These are phyloP conservation scores for Penicillium sp. DNA, from an alignment of 2,329 filamentous ascomycete species.

Conservation along the genomic window DNA sequence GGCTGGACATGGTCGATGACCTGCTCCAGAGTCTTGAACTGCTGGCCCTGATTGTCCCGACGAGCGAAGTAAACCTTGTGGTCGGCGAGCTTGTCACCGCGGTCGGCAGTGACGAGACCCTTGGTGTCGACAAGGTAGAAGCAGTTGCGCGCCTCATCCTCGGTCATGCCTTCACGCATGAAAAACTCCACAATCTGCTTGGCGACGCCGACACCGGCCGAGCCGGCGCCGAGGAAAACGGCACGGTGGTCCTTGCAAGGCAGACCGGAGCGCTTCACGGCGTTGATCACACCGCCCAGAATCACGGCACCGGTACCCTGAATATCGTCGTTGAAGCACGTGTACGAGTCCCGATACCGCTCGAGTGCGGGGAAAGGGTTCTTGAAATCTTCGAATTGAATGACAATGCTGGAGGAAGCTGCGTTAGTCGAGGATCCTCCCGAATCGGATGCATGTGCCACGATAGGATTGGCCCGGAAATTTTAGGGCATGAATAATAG, in stretches of 20 bases:
- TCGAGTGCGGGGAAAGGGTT: conserved; percentile 92
- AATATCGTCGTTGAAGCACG: conserved; percentile 98
- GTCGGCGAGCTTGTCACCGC: conserved; percentile 86
- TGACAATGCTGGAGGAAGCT: conserved; percentile 52
- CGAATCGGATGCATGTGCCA: background rate
- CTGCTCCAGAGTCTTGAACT: conserved; percentile 73
- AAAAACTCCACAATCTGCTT: conserved; percentile 98
- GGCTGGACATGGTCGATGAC: conserved; percentile 94
- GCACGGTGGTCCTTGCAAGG: conserved; percentile 85
- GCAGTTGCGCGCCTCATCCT: conserved; percentile 79
- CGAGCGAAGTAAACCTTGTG: conserved; percentile 70
- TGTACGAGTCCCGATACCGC: conserved; percentile 80
- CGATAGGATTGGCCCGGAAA: background rate
- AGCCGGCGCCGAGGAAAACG: conserved; percentile 93
- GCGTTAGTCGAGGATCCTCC: conserved; percentile 16
- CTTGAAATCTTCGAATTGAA: conserved; percentile 98
- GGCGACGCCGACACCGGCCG: conserved; percentile 91
- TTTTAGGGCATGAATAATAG: background rate
- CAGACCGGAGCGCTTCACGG: conserved; percentile 77
- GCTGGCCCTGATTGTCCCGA: conserved; percentile 58
- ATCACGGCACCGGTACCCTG: conserved; percentile 96
- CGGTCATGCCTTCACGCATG: conserved; percentile 80
- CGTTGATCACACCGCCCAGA: conserved; percentile 69
- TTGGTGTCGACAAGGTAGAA: conserved; percentile 98
- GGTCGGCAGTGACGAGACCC: conserved; percentile 87